Evolutionary conservation across 2,329 filamentous ascomycete genomes (phyloP).

Genomic region (Fusarium fracticaudum): DNA sequence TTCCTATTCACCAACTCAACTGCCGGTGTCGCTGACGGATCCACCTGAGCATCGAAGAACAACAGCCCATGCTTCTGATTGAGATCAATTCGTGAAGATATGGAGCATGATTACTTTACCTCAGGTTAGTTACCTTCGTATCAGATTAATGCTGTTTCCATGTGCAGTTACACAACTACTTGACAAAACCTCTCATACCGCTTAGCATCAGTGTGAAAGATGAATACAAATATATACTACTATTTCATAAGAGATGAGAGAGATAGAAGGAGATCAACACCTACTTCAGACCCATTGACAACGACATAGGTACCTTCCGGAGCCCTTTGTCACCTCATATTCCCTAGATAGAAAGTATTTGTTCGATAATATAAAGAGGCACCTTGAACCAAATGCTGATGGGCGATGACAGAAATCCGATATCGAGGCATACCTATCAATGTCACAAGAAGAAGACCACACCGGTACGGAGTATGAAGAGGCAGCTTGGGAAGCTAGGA

Average conservation of each 20-base stretch:
- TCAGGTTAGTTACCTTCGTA: constrained; percentile 14
- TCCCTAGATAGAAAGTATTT: not conserved
- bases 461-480: constrained; percentile 9
- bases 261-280: not conserved
- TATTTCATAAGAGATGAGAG: not conserved
- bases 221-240: not conserved
- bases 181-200: not conserved
- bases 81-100: constrained; percentile 32
- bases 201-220: not conserved
- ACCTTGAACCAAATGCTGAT: not conserved
- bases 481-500: not conserved
- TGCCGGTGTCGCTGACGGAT: constrained; percentile 33
- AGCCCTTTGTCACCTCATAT: not conserved
- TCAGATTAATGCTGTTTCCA: not conserved
- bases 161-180: not conserved
- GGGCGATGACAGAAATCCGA: not conserved
- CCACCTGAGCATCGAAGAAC: constrained; percentile 29
- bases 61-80: constrained; percentile 29
- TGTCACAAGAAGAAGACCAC: constrained; percentile 1
- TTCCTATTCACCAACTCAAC: constrained; percentile 37
- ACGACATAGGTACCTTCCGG: not conserved
- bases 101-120: constrained; percentile 25
- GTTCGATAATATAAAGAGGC: not conserved
- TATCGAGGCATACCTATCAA: not conserved
- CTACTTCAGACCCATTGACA: not conserved